Evolutionary conservation across 148 eudicot genomes (phyloP).

Genomic region (Polygonum maritimum): DNA sequence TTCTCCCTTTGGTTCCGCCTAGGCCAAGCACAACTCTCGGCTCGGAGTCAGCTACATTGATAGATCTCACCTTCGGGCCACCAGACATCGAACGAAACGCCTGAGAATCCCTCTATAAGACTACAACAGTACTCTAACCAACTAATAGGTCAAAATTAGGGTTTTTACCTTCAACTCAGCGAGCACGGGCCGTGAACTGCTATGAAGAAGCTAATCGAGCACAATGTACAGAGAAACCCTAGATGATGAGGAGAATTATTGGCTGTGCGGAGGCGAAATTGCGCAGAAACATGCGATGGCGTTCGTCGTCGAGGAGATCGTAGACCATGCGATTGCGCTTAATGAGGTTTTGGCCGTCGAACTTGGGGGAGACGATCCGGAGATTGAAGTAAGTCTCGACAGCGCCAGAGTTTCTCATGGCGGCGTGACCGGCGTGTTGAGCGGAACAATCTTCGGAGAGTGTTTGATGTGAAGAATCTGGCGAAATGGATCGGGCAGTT

Average conservation of each 20-base stretch:
- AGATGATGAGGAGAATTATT: neutral
- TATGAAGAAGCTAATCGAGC: neutral
- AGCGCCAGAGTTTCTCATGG: slow-evolving; percentile 31
- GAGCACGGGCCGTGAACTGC: neutral
- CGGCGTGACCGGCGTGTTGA: slow-evolving; percentile 70
- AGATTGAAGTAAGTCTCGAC: slow-evolving; percentile 72
- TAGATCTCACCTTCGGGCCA: slow-evolving; percentile 41
- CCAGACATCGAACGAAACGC: slow-evolving; percentile 35
- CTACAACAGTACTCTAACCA: neutral
- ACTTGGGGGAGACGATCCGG: slow-evolving; percentile 50
- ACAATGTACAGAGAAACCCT: slow-evolving; percentile 4
- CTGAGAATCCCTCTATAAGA: neutral
- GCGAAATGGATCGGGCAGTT: too few relatives aligned
- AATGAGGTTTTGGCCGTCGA: slow-evolving; percentile 58
- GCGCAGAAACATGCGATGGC: slow-evolving; percentile 16
- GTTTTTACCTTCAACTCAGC: neutral
- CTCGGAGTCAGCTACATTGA: slow-evolving; percentile 38
- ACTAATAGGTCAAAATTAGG: neutral
- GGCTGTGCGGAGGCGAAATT: neutral
- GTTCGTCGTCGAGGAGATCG: slow-evolving; percentile 54
- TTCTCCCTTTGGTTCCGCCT: slow-evolving; percentile 52
- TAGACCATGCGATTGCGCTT: slow-evolving; percentile 74
- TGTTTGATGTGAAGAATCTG: too few relatives aligned
- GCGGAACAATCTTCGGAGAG: slow-evolving; percentile 65
- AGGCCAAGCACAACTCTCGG: slow-evolving; percentile 52